Percentiles rank a stretch among this genome's conserved stretches.
These are phyloP conservation scores for Musa itinerans DNA, from an alignment of 176 grass and related monocot species.

Conservation along the genomic window DNA sequence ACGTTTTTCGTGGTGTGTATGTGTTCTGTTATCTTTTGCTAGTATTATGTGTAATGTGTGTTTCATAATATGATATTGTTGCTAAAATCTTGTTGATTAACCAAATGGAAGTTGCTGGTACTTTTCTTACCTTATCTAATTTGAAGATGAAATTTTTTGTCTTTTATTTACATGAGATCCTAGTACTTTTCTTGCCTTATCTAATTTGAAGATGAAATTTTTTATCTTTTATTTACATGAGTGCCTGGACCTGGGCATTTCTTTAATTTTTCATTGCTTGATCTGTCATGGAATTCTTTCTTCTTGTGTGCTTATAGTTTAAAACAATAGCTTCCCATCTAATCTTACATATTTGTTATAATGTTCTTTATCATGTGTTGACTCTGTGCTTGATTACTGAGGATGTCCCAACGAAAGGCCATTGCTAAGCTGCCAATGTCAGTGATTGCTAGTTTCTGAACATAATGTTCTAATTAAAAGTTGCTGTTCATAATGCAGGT, in stretches of 20 bases:
- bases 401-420: not conserved
- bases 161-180: not conserved
- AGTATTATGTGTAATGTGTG: not conserved
- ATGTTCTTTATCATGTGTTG: not conserved
- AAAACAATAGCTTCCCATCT: not conserved
- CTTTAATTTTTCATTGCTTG: not conserved
- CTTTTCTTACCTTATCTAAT: not conserved
- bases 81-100: not conserved
- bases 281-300: too few relatives aligned
- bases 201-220: not conserved
- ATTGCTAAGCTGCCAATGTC: not conserved
- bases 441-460: not conserved
- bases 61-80: not conserved
- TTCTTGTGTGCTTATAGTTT: not conserved
- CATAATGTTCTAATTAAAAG: slow-evolving; percentile 2
- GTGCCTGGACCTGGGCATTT: not conserved
- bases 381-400: not conserved
- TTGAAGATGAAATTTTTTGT: not conserved
- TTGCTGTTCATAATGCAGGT: slow-evolving; percentile 45
- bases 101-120: not conserved
- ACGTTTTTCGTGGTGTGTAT: slow-evolving; percentile 74
- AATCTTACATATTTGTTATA: not conserved
- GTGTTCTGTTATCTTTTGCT: not conserved
- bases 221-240: not conserved
- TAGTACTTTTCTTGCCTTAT: not conserved